Evolutionary conservation across 2,329 filamentous ascomycete species (phyloP), one percentile per base, ranked within the genome.

Genomic region (Apiospora koreana): DNA sequence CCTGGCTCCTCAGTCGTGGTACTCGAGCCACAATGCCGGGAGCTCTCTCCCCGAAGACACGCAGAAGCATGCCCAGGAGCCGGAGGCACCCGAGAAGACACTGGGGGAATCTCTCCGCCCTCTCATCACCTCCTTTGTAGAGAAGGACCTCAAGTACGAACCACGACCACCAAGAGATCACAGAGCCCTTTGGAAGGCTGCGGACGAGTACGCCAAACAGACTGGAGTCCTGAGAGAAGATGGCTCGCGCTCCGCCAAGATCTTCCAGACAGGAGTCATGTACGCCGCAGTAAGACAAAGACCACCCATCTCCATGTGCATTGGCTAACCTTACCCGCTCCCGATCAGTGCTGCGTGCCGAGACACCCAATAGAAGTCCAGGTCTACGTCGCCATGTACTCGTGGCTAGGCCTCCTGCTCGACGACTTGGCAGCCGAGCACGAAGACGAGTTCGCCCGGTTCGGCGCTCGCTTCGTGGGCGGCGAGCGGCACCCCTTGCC

Each of bases 381-480:
- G 50, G 69, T 81, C 35, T 78, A 79, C 70, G 72, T 78, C 14
- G 77, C 78, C 21, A 76, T 80, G 45, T 77, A 77, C 65, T 79
- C 79, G 35, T 78, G 78, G 71, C 69, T 80, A 7, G 75, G 74
- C 7, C 75, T 77, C 31, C 71, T 79, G 9, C 75, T 78, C 21
- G 79, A 80, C 42, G 78, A 80, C 72, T 73, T 71, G 58, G 74
- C 76, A 12, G 50, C 62, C 8, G 67, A 73, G 67, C 67, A 73
- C 2, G 71, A 71, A 1, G 65, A 69, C 18, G 72, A 76, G 64
- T 71, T 75, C 28, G 73, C 74, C 23, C 23, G 70, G 8, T 79
- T 79, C 66, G 75, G 77, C 23, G 64, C 74, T 14, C 75, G 76
- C 31, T 78, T 77, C 58, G 68, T 67, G 6, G 45, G 70, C 16